Conservation (phyloP, 23 red algal genomes). For the Chondrus crispus region DNA sequence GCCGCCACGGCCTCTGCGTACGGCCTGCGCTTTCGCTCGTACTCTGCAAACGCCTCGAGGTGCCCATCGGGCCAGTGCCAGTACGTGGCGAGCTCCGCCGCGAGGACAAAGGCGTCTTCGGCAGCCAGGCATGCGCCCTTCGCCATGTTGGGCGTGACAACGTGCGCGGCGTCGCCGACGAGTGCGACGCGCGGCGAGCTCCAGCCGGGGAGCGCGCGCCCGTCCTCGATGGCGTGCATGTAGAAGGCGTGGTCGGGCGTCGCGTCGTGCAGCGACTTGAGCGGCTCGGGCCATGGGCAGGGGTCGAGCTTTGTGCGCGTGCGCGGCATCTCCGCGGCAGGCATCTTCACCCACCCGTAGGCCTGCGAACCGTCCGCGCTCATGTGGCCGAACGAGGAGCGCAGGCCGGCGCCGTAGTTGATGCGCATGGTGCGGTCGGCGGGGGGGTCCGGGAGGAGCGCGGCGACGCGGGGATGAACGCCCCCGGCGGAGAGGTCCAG, state of each 20-base stretch:
- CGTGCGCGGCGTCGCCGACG: slow-evolving; percentile 90
- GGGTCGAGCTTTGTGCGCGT: not conserved
- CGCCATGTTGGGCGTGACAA: slow-evolving; percentile 84
- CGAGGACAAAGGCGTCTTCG: slow-evolving; percentile 71
- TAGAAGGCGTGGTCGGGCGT: slow-evolving; percentile 21
- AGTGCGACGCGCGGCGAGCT: slow-evolving; percentile 50
- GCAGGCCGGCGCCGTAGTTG: slow-evolving; percentile 47
- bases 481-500: not conserved
- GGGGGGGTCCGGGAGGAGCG: not conserved
- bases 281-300: slow-evolving; percentile 22
- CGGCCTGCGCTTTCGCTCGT: slow-evolving; percentile 24
- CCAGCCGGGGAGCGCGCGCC: not conserved
- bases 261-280: slow-evolving; percentile 1
- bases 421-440: slow-evolving; percentile 36
- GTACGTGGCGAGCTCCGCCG: slow-evolving; percentile 23
- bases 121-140: slow-evolving; percentile 84
- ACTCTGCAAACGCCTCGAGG: slow-evolving; percentile 61
- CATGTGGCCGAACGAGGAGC: slow-evolving; percentile 58
- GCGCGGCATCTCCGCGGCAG: not conserved
- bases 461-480: not conserved
- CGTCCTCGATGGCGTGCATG: slow-evolving; percentile 60
- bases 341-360: slow-evolving; percentile 74
- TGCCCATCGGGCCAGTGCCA: slow-evolving; percentile 57
- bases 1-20: not conserved
- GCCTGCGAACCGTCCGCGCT: slow-evolving; percentile 12